Conservation (phyloP, 1,284 basidiomycete species). For the Pseudomicrostroma phylloplanum region DNA sequence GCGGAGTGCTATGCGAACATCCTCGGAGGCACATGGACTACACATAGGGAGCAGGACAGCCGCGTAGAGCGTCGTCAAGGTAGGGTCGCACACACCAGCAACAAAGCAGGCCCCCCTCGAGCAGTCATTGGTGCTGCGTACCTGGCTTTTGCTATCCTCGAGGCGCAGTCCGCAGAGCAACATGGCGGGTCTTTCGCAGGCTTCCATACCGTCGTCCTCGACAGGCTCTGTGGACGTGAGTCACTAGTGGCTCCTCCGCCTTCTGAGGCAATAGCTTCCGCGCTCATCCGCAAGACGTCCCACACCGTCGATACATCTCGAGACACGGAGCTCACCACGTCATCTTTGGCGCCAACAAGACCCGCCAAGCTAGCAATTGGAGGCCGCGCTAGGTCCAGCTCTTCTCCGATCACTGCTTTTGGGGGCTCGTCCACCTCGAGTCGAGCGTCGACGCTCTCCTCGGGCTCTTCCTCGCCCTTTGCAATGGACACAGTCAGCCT, state of each 20-base stretch:
- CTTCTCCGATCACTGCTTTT: no score
- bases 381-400: no score
- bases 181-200: not conserved
- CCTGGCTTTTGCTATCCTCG: not conserved
- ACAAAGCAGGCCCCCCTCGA: not conserved
- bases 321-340: no score
- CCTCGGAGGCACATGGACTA: conserved; percentile 7
- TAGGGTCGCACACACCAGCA: not conserved
- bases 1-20: conserved; percentile 5
- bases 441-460: no score
- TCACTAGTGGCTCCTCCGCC: not conserved
- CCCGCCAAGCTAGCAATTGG: no score
- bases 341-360: no score
- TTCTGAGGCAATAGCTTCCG: not conserved
- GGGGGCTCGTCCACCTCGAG: no score
- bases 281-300: not conserved
- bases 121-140: not conserved
- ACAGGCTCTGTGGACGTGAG: not conserved
- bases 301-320: not conserved
- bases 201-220: not conserved
- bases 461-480: no score
- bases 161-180: not conserved
- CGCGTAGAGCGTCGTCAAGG: not conserved
- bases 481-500: no score
- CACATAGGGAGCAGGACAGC: not conserved